Conservation (phyloP, 139 green algal genomes). For the Chlamydomonas applanata region DNA sequence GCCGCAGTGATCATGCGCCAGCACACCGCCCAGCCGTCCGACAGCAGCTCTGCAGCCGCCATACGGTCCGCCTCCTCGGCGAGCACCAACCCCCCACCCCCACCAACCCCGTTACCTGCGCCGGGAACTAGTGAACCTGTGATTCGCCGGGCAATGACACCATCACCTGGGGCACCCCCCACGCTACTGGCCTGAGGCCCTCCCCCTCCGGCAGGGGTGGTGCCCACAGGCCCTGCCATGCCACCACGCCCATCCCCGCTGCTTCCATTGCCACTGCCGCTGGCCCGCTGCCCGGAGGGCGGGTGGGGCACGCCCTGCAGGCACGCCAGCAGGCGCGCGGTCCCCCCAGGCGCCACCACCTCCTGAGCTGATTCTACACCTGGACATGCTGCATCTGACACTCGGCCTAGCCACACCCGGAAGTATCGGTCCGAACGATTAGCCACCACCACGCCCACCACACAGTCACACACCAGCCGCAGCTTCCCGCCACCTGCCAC, state of each 20-base stretch:
- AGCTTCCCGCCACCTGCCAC: background rate
- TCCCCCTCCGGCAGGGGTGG: background rate
- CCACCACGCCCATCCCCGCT: background rate
- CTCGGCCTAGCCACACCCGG: slow-evolving; percentile 25
- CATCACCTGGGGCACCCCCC: no score
- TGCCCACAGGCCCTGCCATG: background rate
- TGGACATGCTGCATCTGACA: slow-evolving; percentile 1
- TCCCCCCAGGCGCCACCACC: slow-evolving; percentile 24
- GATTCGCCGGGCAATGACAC: no score
- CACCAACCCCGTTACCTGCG: no score
- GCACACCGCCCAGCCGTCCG: slow-evolving; percentile 24
- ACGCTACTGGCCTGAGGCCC: background rate
- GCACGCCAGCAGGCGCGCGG: slow-evolving; percentile 9
- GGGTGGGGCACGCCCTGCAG: background rate
- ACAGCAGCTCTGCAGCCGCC: slow-evolving; percentile 21
- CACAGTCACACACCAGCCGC: slow-evolving; percentile 13
- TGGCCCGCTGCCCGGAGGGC: background rate
- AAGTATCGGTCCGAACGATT: slow-evolving; percentile 24
- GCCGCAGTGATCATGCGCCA: slow-evolving; percentile 23
- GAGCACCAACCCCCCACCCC: background rate
- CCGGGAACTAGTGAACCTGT: no score
- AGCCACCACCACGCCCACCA: slow-evolving; percentile 15
- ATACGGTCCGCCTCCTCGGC: slow-evolving; percentile 28
- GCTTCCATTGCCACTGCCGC: no score
- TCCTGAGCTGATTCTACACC: background rate